Conservation (phyloP, 805 yeast genomes). For the Ogataea haglerorum region DNA sequence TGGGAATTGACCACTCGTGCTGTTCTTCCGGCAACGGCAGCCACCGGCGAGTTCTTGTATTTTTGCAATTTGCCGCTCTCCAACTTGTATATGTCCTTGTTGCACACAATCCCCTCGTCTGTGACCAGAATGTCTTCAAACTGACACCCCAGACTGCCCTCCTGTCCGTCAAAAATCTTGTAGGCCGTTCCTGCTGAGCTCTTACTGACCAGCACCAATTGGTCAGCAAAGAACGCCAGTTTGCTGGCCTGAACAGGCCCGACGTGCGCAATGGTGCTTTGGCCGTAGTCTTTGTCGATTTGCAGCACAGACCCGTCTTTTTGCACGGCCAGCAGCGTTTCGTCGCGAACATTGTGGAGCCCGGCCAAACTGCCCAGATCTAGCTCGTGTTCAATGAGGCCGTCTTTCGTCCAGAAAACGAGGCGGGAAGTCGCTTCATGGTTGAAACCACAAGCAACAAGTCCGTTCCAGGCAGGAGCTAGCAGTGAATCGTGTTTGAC, state of each 20-base stretch:
- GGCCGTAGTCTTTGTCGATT: constrained; percentile 7
- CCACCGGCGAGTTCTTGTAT: not conserved
- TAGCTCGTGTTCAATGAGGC: constrained; percentile 19
- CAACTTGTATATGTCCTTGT: constrained; percentile 13
- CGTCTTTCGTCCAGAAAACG: constrained; percentile 19
- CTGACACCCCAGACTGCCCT: constrained; percentile 9
- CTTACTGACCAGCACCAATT: not conserved
- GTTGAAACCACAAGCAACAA: constrained; percentile 18
- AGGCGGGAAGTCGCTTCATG: constrained; percentile 14
- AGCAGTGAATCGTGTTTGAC: constrained; percentile 10
- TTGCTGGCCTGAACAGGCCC: constrained; percentile 1
- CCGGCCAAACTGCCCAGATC: constrained; percentile 16
- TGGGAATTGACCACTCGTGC: constrained; percentile 16
- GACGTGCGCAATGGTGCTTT: not conserved
- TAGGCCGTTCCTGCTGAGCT: not conserved
- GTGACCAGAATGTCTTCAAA: constrained; percentile 10
- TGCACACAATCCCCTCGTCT: constrained; percentile 13
- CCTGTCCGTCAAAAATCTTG: constrained; percentile 1
- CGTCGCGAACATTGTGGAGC: constrained; percentile 6
- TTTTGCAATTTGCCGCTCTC: constrained; percentile 9
- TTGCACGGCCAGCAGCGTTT: constrained; percentile 10
- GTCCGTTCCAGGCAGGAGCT: constrained; percentile 10
- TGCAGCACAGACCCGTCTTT: constrained; percentile 7
- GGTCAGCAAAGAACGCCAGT: constrained; percentile 1
- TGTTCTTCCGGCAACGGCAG: not conserved